Conservation (phyloP, 1,284 basidiomycete species). For the Phlebopus sp. region DNA sequence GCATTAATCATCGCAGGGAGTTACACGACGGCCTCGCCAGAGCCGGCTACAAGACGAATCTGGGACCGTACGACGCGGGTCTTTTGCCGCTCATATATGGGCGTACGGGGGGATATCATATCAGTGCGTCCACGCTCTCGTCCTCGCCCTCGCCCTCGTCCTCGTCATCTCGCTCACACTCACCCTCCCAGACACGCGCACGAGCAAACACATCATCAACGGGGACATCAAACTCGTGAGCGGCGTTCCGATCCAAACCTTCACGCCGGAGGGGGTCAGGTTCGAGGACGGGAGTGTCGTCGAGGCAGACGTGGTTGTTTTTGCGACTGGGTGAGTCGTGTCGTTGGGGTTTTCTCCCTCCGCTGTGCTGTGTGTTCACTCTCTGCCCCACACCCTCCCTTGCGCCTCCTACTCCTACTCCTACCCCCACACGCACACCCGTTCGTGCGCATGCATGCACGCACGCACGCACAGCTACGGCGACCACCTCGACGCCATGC, state of each 20-base stretch:
- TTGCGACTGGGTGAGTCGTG: slow-evolving; percentile 46
- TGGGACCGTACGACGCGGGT: slow-evolving; percentile 42
- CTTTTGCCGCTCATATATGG: slow-evolving; percentile 42
- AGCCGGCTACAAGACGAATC: slow-evolving; percentile 45
- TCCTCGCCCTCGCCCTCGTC: neutral
- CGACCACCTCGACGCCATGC: slow-evolving; percentile 38
- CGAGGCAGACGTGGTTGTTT: slow-evolving; percentile 49
- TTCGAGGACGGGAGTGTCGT: slow-evolving; percentile 48
- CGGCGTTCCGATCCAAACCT: slow-evolving; percentile 40
- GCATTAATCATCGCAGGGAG: too few relatives aligned
- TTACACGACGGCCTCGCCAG: slow-evolving; percentile 43
- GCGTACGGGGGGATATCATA: slow-evolving; percentile 49
- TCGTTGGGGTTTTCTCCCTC: too few relatives aligned
- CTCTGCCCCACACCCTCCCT: too few relatives aligned
- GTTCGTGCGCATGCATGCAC: too few relatives aligned
- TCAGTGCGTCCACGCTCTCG: slow-evolving; percentile 12
- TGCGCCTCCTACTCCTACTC: too few relatives aligned
- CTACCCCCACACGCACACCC: too few relatives aligned
- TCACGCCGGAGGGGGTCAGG: slow-evolving; percentile 38
- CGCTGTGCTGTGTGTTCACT: too few relatives aligned
- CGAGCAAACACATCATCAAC: slow-evolving; percentile 45
- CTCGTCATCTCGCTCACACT: neutral
- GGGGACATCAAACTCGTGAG: slow-evolving; percentile 52
- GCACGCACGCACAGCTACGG: too few relatives aligned
- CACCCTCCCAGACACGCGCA: slow-evolving; percentile 42